Conservation (phyloP, 768 basidiomycete genomes). For the Suillus occidentalis region DNA sequence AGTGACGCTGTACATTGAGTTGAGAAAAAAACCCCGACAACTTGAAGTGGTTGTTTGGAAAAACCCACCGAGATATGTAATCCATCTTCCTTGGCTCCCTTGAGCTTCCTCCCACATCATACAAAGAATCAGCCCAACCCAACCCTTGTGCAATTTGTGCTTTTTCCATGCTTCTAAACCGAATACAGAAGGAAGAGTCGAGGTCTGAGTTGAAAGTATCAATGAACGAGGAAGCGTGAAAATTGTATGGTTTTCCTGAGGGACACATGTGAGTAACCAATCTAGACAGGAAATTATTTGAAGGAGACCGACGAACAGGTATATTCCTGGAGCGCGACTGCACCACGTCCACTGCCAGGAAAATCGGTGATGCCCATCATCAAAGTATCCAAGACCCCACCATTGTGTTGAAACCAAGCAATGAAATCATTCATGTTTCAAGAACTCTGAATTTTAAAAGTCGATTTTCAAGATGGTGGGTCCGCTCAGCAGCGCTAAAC, state of each 20-base stretch:
- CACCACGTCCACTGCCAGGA: constrained; percentile 67
- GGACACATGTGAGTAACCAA: background rate
- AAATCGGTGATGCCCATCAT: constrained; percentile 46
- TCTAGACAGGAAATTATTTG: background rate
- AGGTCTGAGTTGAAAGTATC: constrained; percentile 79
- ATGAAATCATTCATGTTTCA: constrained; percentile 38
- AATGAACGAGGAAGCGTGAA: constrained; percentile 81
- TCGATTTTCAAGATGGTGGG: background rate
- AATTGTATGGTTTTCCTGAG: constrained; percentile 69
- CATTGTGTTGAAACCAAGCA: constrained; percentile 57
- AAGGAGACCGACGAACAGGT: constrained; percentile 43
- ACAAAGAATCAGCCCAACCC: constrained; percentile 86
- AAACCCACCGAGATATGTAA: constrained; percentile 64
- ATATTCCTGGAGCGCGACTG: constrained; percentile 76
- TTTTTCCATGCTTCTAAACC: constrained; percentile 65
- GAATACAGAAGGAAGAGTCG: constrained; percentile 58
- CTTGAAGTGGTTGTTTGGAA: background rate
- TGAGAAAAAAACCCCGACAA: background rate
- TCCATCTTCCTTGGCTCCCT: constrained; percentile 64
- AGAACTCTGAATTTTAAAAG: background rate
- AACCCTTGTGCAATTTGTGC: constrained; percentile 63
- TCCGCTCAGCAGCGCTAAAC: background rate
- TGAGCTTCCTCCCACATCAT: constrained; percentile 93
- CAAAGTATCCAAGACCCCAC: constrained; percentile 49
- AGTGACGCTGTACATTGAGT: constrained; percentile 45